These are phyloP conservation scores for Novakomyces olei DNA, from an alignment of 805 yeast species.

Conservation along the genomic window DNA sequence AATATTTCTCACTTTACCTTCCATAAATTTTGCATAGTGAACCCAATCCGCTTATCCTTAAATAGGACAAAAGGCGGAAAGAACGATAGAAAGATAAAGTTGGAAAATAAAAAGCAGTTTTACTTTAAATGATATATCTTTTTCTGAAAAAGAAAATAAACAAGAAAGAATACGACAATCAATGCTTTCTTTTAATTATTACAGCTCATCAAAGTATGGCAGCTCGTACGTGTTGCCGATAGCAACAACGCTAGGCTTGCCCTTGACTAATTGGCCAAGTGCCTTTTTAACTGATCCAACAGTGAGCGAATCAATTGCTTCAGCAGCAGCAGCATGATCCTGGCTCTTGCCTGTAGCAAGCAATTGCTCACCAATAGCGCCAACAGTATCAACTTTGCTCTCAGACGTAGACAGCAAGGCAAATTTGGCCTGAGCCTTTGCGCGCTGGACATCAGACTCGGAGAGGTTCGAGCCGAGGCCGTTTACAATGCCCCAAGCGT, in stretches of 20 bases:
- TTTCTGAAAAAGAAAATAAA: too few species aligned
- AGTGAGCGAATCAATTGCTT: constrained; percentile 9
- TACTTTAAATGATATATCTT: too few species aligned
- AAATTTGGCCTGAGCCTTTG: constrained; percentile 37
- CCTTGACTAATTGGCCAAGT: constrained; percentile 17
- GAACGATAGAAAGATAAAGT: too few species aligned
- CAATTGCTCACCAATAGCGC: constrained; percentile 9
- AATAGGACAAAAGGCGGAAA: too few species aligned
- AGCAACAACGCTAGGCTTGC: constrained; percentile 63
- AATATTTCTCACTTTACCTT: too few species aligned
- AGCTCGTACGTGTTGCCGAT: constrained; percentile 70
- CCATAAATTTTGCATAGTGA: too few species aligned
- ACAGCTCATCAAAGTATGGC: constrained; percentile 60
- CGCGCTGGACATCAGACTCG: constrained; percentile 24
- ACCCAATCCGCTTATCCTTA: too few species aligned
- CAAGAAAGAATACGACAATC: background rate
- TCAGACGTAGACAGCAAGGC: constrained; percentile 25
- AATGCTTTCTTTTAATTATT: background rate
- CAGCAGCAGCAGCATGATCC: constrained; percentile 13
- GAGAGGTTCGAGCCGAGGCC: constrained; percentile 10
- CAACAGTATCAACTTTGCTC: constrained; percentile 6
- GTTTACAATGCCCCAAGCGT: constrained; percentile 8
- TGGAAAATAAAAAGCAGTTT: too few species aligned
- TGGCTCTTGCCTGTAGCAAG: constrained; percentile 20
- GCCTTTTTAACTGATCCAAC: constrained; percentile 18